Conservation (phyloP, 257 asterid species). For the Dorcoceras hygrometricum region DNA sequence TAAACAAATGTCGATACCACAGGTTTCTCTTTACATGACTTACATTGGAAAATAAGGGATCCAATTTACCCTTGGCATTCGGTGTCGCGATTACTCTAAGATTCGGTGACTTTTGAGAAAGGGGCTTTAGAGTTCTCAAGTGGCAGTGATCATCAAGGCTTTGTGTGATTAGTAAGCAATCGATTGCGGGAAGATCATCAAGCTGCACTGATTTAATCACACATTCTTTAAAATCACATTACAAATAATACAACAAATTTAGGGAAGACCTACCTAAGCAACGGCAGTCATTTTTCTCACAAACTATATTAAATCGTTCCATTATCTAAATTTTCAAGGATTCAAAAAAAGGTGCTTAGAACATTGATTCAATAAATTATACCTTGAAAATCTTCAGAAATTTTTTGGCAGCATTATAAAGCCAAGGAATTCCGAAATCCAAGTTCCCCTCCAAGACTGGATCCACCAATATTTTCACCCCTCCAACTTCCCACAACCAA, state of each 20-base stretch:
- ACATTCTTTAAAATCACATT: constrained; percentile 23
- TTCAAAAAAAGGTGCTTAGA: not conserved
- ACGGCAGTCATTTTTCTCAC: not conserved
- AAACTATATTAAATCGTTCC: too few relatives aligned
- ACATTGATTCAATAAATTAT: constrained; percentile 1
- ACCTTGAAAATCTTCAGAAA: constrained; percentile 69
- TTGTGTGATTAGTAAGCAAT: constrained; percentile 87
- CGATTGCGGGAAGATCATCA: constrained; percentile 74
- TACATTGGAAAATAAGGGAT: constrained; percentile 79
- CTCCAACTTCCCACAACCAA: constrained; percentile 97
- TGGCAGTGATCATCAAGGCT: constrained; percentile 98
- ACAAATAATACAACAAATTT: not conserved
- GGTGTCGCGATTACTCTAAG: constrained; percentile 80
- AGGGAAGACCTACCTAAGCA: not conserved
- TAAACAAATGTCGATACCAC: not conserved
- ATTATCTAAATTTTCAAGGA: too few relatives aligned
- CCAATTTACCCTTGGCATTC: constrained; percentile 71
- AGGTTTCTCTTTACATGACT: constrained; percentile 23
- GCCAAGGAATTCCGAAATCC: constrained; percentile 93
- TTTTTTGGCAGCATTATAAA: constrained; percentile 93
- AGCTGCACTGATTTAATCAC: constrained; percentile 53
- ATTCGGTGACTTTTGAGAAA: constrained; percentile 62
- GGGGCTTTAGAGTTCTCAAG: constrained; percentile 78
- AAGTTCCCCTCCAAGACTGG: constrained; percentile 95
- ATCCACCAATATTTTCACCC: constrained; percentile 74